phyloP scores from a whole-genome alignment of 257 asterid genomes.

The Ehretia macrophylla region DNA sequence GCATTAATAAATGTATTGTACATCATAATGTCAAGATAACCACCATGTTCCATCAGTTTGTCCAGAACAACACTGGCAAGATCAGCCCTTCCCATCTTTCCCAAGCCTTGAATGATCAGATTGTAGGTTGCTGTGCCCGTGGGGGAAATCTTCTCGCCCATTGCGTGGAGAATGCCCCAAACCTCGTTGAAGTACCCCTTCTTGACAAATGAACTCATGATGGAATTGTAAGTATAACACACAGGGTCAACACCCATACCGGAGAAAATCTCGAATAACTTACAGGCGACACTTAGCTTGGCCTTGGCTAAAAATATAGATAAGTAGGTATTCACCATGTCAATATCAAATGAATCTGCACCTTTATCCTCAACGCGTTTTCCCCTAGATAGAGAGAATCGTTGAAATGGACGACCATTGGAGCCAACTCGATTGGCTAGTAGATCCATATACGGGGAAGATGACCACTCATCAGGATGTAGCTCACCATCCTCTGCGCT shows the following conservation, averaged over 20 bases:
- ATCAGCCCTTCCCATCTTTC: constrained; percentile 92
- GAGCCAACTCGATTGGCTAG: constrained; percentile 49
- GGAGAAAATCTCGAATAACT: constrained; percentile 79
- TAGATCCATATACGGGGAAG: constrained; percentile 86
- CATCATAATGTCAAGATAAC: constrained; percentile 90
- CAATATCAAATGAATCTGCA: constrained; percentile 71
- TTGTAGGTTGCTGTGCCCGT: constrained; percentile 83
- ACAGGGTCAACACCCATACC: constrained; percentile 59
- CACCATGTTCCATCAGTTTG: constrained; percentile 70
- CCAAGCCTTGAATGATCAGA: constrained; percentile 75
- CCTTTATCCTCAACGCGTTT: constrained; percentile 57
- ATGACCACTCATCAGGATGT: constrained; percentile 60
- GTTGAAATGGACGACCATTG: constrained; percentile 14
- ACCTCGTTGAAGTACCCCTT: constrained; percentile 88
- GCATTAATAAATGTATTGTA: constrained; percentile 84
- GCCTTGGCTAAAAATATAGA: constrained; percentile 85
- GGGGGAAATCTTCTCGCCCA: constrained; percentile 65
- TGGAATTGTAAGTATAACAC: constrained; percentile 80
- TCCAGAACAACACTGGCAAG: constrained; percentile 74
- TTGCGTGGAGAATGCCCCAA: constrained; percentile 68
- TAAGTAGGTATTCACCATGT: constrained; percentile 85
- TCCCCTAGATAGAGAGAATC: constrained; percentile 49
- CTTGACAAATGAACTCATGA: constrained; percentile 85
- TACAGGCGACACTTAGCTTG: constrained; percentile 86
- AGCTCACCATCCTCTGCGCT: constrained; percentile 19